Conservation (phyloP, 2,329 filamentous ascomycete species). For the Fusarium decemcellulare region DNA sequence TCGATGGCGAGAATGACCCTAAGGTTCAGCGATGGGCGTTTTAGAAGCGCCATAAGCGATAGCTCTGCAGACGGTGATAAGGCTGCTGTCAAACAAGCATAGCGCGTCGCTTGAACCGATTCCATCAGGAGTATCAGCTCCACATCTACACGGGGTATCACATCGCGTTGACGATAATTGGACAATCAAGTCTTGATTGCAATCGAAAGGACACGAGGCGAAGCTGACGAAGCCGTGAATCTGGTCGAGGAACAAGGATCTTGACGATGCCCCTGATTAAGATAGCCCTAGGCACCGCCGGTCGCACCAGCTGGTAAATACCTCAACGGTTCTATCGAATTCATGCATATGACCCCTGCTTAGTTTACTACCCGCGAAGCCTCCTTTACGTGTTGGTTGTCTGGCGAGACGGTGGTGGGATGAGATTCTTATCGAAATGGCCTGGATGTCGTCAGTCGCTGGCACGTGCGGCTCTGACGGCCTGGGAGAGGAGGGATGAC, state of each 20-base stretch:
- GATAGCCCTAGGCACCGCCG: neutral
- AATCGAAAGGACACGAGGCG: neutral
- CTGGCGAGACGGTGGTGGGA: too few relatives aligned
- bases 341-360: constrained; percentile 2
- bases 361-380: neutral
- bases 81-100: neutral
- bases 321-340: constrained; percentile 6
- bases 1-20: constrained; percentile 64
- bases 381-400: too few relatives aligned
- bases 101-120: neutral
- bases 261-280: neutral
- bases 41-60: neutral
- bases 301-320: neutral
- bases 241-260: neutral
- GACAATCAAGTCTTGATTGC: neutral
- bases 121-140: neutral
- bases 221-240: neutral
- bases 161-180: neutral
- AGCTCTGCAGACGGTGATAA: neutral
- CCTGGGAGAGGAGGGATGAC: too few relatives aligned
- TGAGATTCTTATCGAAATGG: too few relatives aligned
- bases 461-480: too few relatives aligned
- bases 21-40: too few relatives aligned
- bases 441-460: too few relatives aligned
- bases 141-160: neutral